phyloP scores from a whole-genome alignment of 2,329 filamentous ascomycete genomes.

The Apiospora marii region DNA sequence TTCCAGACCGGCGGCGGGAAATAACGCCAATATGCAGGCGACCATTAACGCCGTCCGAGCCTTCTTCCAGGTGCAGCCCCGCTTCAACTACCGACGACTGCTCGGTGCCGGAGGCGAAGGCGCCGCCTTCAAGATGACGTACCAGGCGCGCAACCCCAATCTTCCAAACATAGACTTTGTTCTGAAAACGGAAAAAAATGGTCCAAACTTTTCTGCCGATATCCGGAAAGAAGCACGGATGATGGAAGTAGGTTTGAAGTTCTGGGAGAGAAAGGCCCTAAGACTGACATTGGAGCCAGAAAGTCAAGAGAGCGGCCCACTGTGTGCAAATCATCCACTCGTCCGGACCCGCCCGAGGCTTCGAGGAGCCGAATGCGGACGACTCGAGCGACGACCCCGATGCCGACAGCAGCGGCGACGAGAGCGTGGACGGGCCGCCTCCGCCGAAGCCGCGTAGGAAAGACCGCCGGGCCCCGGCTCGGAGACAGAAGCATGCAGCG shows the following conservation, averaged over 20 bases:
- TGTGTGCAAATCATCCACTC: slow-evolving; percentile 10
- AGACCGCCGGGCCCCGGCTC: neutral
- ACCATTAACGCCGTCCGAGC: neutral
- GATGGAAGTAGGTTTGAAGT: neutral
- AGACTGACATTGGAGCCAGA: neutral
- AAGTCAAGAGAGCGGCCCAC: slow-evolving; percentile 1
- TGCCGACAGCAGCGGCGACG: neutral
- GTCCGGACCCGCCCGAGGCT: neutral
- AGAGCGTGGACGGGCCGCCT: neutral
- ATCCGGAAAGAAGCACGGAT: neutral
- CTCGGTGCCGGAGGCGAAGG: neutral
- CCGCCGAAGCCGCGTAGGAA: too few relatives aligned
- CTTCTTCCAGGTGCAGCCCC: neutral
- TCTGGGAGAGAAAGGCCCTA: too few relatives aligned
- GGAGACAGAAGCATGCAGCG: neutral
- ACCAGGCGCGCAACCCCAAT: neutral
- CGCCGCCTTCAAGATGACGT: neutral
- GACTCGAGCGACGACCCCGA: slow-evolving; percentile 9
- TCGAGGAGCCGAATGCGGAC: neutral
- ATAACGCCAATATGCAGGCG: neutral
- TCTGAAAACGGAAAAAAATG: neutral
- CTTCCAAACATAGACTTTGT: neutral
- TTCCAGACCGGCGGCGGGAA: too few relatives aligned
- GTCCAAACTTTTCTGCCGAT: too few relatives aligned
- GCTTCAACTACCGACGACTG: neutral